These are phyloP conservation scores for Hammondia hammondi DNA, from an alignment of 169 alveolate species.

Conservation along the genomic window DNA sequence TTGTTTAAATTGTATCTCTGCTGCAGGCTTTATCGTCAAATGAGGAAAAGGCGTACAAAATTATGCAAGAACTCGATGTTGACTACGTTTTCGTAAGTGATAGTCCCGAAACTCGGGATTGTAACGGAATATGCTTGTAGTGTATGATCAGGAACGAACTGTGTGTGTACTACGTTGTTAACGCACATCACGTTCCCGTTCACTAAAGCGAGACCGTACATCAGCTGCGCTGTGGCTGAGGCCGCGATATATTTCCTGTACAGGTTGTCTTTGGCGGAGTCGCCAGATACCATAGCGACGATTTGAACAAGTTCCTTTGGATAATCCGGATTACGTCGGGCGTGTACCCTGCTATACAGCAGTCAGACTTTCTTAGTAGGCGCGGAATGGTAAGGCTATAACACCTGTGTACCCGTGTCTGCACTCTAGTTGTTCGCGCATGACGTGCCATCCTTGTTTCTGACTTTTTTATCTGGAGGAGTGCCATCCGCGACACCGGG, in stretches of 20 bases:
- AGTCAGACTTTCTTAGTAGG: slow-evolving; percentile 76
- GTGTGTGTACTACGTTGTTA: too few relatives aligned
- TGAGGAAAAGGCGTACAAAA: slow-evolving; percentile 94
- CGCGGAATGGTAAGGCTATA: slow-evolving; percentile 62
- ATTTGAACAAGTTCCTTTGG: slow-evolving; percentile 97
- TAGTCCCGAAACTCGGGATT: too few relatives aligned
- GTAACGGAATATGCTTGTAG: too few relatives aligned
- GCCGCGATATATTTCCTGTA: neutral
- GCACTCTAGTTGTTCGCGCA: too few relatives aligned
- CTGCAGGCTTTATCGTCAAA: slow-evolving; percentile 89
- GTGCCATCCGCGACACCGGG: too few relatives aligned
- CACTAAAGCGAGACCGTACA: too few relatives aligned
- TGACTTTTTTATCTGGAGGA: too few relatives aligned
- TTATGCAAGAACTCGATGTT: slow-evolving; percentile 92
- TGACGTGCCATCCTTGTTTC: too few relatives aligned
- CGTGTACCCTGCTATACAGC: slow-evolving; percentile 87
- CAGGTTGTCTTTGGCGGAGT: slow-evolving; percentile 96
- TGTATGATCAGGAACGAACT: too few relatives aligned
- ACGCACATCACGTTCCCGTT: too few relatives aligned
- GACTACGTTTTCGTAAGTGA: slow-evolving; percentile 91
- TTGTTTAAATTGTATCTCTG: neutral
- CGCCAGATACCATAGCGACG: slow-evolving; percentile 95
- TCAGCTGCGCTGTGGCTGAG: neutral
- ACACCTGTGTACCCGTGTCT: too few relatives aligned
- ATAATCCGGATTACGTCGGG: slow-evolving; percentile 96